These are phyloP conservation scores for Caloboletus inedulis DNA, from an alignment of 1,284 basidiomycete genomes.

Conservation along the genomic window DNA sequence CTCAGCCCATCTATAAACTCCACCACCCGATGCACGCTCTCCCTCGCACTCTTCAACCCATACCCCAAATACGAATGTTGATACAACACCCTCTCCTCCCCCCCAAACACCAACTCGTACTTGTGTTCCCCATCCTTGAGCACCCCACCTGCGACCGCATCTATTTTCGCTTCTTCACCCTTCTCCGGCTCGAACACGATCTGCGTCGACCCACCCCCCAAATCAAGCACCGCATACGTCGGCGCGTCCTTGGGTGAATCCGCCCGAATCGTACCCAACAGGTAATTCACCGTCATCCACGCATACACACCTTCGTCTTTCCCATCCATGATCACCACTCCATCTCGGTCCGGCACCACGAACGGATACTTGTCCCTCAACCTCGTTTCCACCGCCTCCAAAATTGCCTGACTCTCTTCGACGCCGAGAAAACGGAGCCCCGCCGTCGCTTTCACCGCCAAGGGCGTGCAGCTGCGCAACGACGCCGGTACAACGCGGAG, in stretches of 20 bases:
- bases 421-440: conserved; percentile 79
- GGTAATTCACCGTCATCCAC: conserved; percentile 98
- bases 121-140: conserved; percentile 91
- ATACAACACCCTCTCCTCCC: conserved; percentile 72
- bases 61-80: conserved; percentile 97
- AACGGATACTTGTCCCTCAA: conserved; percentile 75
- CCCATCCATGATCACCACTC: conserved; percentile 92
- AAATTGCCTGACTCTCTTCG: conserved; percentile 68
- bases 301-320: conserved; percentile 96
- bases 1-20: conserved; percentile 75
- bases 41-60: conserved; percentile 88
- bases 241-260: conserved; percentile 45
- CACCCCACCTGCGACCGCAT: conserved; percentile 36
- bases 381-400: conserved; percentile 71
- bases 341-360: conserved; percentile 56
- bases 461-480: conserved; percentile 76
- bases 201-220: conserved; percentile 96
- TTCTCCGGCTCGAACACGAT: conserved; percentile 94
- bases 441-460: conserved; percentile 95
- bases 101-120: conserved; percentile 81
- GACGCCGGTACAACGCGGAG: conserved; percentile 69
- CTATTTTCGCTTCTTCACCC: conserved; percentile 30
- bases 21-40: conserved; percentile 85
- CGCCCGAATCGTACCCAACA: conserved; percentile 71
- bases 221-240: conserved; percentile 92